Evolutionary conservation across 768 basidiomycete genomes (phyloP), one percentile per base, ranked within the genome.

Genomic region (Phylloporus sp.): DNA sequence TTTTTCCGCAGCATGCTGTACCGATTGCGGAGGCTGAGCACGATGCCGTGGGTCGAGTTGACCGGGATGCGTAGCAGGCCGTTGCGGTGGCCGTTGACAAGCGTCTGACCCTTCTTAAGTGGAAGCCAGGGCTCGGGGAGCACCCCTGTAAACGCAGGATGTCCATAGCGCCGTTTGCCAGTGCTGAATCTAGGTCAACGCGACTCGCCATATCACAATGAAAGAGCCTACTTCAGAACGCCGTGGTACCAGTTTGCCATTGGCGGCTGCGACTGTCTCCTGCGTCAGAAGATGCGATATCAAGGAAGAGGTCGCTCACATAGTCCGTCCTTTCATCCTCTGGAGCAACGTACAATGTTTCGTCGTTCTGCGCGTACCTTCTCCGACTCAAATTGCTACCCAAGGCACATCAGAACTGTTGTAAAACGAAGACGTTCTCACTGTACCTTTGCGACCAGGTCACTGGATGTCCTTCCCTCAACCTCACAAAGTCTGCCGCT

Each of bases 101-200:
- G 76, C 0, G 80, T 80, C 62, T 92, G 87, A 0, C 84, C 87
- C 62, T 85, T 90, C 72, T 90, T 91, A 46, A 93, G 72, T 2
- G 95, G 95, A 4, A 97, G 79, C 95, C 95, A 98, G 0, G 95
- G 95, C 52, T 87, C 84, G 3, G 95, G 95, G 0, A 98, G 80
- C 5, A 89, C 80, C 2, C 95, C 95, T n/a, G 87, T 91, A 20
- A 98, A 77, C 1, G 93, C 95, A 4, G 95, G 95, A 65, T 97
- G 95, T 0, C 91, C 94, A 59, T 97, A 98, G 36, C 95, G 84
- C 45, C 90, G 76, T 67, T 95, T 92, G 10, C 93, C 93, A n/a
- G 94, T 97, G 65, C 91, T 93, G 55, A 29, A 38, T 26, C 13
- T 36, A 23, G 46, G 42, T 60, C 51, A 61, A 40, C 20, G 11